Conservation (phyloP, 73 alveolate genomes). For the Stentor coeruleus region DNA sequence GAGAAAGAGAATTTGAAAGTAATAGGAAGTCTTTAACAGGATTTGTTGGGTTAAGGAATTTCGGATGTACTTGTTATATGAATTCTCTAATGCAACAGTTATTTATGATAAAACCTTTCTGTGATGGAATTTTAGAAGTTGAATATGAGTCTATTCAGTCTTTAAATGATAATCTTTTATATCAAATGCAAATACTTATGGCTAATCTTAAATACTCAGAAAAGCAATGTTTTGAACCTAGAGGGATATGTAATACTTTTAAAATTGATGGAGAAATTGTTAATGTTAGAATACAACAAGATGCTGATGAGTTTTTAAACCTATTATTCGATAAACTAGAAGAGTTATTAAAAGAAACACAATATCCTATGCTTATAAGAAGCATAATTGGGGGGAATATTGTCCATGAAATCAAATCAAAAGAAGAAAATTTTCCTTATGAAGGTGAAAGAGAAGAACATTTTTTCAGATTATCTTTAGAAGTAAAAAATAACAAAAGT, state of each 20-base stretch:
- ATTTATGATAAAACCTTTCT: constrained; percentile 82
- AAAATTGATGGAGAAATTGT: background rate
- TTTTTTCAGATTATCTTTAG: constrained; percentile 81
- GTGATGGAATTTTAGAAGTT: constrained; percentile 61
- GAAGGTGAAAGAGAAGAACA: constrained; percentile 85
- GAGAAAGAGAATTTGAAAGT: constrained; percentile 46
- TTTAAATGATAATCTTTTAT: constrained; percentile 61
- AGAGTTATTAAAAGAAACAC: no score
- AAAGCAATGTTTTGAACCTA: background rate
- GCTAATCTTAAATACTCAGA: constrained; percentile 68
- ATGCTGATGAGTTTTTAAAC: background rate
- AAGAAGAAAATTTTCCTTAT: constrained; percentile 84
- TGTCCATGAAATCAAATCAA: constrained; percentile 36
- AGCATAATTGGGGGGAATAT: background rate
- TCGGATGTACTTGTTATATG: constrained; percentile 95
- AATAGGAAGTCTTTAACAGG: constrained; percentile 60
- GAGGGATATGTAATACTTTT: background rate
- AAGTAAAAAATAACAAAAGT: constrained; percentile 87
- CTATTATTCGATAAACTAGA: background rate
- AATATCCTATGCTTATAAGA: no score
- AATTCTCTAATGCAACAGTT: constrained; percentile 89
- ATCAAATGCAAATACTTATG: constrained; percentile 76
- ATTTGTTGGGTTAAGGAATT: constrained; percentile 87
- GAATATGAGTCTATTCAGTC: constrained; percentile 30
- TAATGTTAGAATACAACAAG: background rate